These are phyloP conservation scores for Petunia axillaris DNA, from an alignment of 257 asterid species.

Conservation along the genomic window DNA sequence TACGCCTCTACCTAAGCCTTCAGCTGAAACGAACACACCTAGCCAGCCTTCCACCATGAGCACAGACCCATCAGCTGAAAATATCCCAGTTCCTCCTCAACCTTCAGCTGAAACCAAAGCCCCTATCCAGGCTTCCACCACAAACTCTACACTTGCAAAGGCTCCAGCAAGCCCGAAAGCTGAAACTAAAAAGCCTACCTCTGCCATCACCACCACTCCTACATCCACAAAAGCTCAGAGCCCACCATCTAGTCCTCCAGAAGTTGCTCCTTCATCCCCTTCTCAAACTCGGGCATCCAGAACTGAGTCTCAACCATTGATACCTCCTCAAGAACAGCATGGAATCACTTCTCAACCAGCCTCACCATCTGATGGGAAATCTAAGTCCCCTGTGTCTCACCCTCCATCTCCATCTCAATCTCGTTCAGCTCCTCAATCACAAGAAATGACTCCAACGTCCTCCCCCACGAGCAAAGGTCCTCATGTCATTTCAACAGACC, in stretches of 20 bases:
- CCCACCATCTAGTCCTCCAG: constrained; percentile 37
- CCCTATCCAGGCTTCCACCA: constrained; percentile 19
- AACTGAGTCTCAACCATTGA: constrained; percentile 40
- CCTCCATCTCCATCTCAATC: constrained; percentile 51
- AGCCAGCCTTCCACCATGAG: constrained; percentile 14
- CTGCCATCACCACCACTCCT: constrained; percentile 19
- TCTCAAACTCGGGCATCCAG: constrained; percentile 28
- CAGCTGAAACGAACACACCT: constrained; percentile 24
- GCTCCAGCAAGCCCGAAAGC: constrained; percentile 23
- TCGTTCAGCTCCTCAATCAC: constrained; percentile 38
- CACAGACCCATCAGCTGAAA: not conserved
- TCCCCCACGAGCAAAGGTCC: constrained; percentile 38
- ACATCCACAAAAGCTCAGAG: constrained; percentile 31
- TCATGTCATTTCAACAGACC: constrained; percentile 29
- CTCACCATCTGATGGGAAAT: constrained; percentile 40
- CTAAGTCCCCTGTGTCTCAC: constrained; percentile 48
- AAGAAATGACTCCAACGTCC: constrained; percentile 31
- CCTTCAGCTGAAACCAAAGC: constrained; percentile 27
- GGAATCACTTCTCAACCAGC: constrained; percentile 39
- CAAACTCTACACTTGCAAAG: constrained; percentile 24
- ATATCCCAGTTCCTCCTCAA: not conserved
- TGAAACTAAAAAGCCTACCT: constrained; percentile 28
- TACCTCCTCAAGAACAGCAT: constrained; percentile 46
- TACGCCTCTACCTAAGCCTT: not conserved
- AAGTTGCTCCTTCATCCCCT: constrained; percentile 26